Evolutionary conservation across 2,329 filamentous ascomycete species (phyloP).

Genomic region (Sclerotinia trifoliorum): DNA sequence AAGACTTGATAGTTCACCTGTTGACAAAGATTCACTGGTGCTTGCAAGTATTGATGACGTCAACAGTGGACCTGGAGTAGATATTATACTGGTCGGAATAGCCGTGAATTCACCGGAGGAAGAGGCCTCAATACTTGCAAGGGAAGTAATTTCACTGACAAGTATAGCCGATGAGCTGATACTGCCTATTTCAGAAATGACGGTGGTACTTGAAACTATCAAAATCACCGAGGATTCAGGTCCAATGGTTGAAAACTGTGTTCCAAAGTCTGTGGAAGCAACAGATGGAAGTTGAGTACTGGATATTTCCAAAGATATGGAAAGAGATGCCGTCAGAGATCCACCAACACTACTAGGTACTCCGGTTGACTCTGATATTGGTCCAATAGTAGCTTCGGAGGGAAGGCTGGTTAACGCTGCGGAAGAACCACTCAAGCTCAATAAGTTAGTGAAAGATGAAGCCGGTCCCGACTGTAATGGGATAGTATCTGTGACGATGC

Average conservation of each 20-base stretch:
- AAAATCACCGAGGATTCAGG: background rate
- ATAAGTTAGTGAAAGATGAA: background rate
- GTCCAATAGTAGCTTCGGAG: background rate
- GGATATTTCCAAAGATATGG: background rate
- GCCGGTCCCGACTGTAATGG: conserved; percentile 1
- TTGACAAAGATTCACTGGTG: background rate
- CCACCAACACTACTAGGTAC: background rate
- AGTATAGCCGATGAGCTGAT: background rate
- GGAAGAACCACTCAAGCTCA: background rate
- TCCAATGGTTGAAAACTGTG: background rate
- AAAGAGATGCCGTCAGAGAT: background rate
- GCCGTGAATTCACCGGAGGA: background rate
- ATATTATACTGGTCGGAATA: background rate
- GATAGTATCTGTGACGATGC: background rate
- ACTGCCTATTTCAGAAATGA: background rate
- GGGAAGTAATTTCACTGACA: background rate
- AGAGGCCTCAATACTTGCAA: background rate
- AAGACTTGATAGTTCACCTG: background rate
- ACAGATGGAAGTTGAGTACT: background rate
- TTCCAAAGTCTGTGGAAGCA: background rate
- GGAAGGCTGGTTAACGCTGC: background rate
- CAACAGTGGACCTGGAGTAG: background rate
- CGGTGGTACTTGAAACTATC: background rate
- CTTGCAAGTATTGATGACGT: background rate
- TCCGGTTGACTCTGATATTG: background rate